phyloP scores from a whole-genome alignment of 2,329 filamentous ascomycete species.

The Chrysoporthe puriensis region DNA sequence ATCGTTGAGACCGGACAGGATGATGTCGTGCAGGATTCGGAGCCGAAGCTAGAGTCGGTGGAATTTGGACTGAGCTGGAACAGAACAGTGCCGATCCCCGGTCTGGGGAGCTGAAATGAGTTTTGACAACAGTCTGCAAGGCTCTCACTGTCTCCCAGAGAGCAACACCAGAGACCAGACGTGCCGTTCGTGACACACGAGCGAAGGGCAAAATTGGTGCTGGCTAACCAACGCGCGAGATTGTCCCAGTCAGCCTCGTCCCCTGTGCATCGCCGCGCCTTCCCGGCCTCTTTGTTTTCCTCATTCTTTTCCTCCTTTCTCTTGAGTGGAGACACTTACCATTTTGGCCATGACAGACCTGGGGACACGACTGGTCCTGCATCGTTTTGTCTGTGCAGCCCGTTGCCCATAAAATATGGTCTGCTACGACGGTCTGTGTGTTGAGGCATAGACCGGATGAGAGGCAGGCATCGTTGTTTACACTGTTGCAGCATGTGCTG shows the following conservation, averaged over 20 bases:
- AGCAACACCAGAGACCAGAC: conserved; percentile 31
- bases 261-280: neutral
- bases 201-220: conserved; percentile 15
- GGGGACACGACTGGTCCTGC: conserved; percentile 31
- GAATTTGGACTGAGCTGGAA: conserved; percentile 26
- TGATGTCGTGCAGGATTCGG: neutral
- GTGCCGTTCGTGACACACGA: conserved; percentile 28
- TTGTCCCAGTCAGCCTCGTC: no score
- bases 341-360: conserved; percentile 28
- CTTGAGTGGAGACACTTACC: neutral
- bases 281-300: neutral
- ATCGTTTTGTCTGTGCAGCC: conserved; percentile 33
- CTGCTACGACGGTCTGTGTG: conserved; percentile 28
- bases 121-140: conserved; percentile 30
- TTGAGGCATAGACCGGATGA: conserved; percentile 33
- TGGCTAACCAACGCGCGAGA: neutral
- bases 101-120: conserved; percentile 29
- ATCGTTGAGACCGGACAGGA: neutral
- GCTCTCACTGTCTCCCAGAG: conserved; percentile 25
- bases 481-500: conserved; percentile 32
- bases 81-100: conserved; percentile 30
- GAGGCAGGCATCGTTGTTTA: conserved; percentile 32
- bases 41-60: neutral
- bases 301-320: neutral
- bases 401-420: conserved; percentile 31